Conservation (phyloP, 2,329 filamentous ascomycete genomes). For the Clonostachys rhizophaga region DNA sequence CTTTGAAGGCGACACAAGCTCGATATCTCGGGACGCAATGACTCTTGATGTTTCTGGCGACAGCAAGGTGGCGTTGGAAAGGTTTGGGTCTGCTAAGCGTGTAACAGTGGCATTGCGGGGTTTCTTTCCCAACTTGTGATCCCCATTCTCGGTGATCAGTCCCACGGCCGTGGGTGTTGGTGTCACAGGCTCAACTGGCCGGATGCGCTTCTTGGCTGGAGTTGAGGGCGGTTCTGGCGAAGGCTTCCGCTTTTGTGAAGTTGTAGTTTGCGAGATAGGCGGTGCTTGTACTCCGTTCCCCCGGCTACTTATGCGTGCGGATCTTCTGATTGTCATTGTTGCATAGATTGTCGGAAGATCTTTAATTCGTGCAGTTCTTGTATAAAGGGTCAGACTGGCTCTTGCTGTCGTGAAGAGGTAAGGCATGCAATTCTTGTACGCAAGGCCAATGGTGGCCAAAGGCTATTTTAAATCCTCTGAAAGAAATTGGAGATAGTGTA, state of each 20-base stretch:
- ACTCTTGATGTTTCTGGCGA: slow-evolving; percentile 66
- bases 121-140: slow-evolving; percentile 19
- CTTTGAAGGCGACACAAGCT: slow-evolving; percentile 40
- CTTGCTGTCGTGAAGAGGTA: too few species aligned
- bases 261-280: slow-evolving; percentile 1
- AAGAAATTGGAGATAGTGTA: too few species aligned
- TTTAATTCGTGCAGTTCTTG: too few species aligned
- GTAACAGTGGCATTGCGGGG: slow-evolving; percentile 34
- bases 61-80: slow-evolving; percentile 66
- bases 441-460: too few species aligned
- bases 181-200: slow-evolving; percentile 29
- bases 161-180: slow-evolving; percentile 39
- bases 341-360: too few species aligned
- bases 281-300: slow-evolving; percentile 8
- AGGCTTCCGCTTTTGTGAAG: slow-evolving; percentile 26
- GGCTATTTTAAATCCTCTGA: too few species aligned
- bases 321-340: too few species aligned
- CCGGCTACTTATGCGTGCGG: too few species aligned
- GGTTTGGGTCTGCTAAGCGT: slow-evolving; percentile 57
- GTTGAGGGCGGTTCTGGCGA: slow-evolving; percentile 15
- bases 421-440: too few species aligned
- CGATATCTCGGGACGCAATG: slow-evolving; percentile 43
- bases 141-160: slow-evolving; percentile 24
- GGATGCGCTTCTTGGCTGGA: slow-evolving; percentile 21
- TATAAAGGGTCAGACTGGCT: too few species aligned